These are phyloP conservation scores for Aspergillus carlsbadensis DNA, from an alignment of 495 filamentous ascomycete species.

Conservation along the genomic window DNA sequence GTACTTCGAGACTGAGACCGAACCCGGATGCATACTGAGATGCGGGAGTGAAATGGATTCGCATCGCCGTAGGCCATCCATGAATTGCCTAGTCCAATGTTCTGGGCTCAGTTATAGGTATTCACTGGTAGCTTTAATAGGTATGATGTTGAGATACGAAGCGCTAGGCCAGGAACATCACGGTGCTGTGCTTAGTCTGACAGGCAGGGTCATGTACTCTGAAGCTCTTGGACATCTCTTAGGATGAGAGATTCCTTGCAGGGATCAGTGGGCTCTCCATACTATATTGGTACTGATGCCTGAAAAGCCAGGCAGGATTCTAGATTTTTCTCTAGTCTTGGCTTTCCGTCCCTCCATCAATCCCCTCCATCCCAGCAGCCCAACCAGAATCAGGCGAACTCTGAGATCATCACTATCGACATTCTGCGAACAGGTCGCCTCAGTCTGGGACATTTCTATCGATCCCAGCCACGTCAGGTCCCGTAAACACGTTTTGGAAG, in stretches of 20 bases:
- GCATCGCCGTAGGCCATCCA: too few species aligned
- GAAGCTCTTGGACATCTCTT: too few species aligned
- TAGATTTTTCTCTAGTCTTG: conserved; percentile 4
- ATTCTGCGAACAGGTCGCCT: neutral
- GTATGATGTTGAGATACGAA: neutral
- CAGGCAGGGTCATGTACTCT: too few species aligned
- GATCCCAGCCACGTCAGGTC: conserved; percentile 15
- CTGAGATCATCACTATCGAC: neutral
- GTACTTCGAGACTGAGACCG: too few species aligned
- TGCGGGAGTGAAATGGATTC: too few species aligned
- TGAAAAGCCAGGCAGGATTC: neutral
- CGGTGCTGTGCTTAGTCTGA: too few species aligned
- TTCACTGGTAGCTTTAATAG: neutral
- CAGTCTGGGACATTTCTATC: conserved; percentile 4
- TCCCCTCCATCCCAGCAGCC: conserved; percentile 1
- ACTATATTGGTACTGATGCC: neutral
- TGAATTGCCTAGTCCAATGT: too few species aligned
- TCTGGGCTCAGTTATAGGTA: too few species aligned
- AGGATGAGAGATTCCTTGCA: too few species aligned
- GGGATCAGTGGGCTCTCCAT: too few species aligned
- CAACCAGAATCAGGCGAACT: neutral
- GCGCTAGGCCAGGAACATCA: too few species aligned
- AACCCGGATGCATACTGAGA: too few species aligned
- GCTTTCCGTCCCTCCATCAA: neutral
- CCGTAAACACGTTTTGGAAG: neutral